Percentiles rank a stretch among this genome's conserved stretches.
Evolutionary conservation across 2,329 filamentous ascomycete species (phyloP).

Genomic region (Sordariomycetes sp.): DNA sequence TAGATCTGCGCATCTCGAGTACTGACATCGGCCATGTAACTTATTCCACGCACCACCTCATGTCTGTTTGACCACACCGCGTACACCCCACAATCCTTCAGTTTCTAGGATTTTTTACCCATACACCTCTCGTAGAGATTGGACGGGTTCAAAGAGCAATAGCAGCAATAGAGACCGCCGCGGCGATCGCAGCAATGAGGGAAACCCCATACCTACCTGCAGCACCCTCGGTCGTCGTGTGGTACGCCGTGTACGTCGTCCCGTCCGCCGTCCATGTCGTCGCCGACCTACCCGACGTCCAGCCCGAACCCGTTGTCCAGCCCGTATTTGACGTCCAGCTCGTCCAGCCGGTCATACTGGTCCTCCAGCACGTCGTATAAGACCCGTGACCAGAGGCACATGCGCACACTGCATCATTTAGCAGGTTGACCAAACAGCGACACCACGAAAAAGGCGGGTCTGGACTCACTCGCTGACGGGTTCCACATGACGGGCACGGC

Average conservation of each 20-base stretch:
- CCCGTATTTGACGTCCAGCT: too few species aligned
- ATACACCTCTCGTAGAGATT: not conserved
- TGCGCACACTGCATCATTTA: not conserved
- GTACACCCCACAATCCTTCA: not conserved
- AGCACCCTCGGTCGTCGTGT: not conserved
- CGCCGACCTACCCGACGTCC: too few species aligned
- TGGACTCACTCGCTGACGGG: not conserved
- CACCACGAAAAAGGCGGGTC: too few species aligned
- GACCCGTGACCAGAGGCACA: not conserved
- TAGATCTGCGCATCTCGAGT: not conserved
- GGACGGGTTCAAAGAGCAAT: not conserved
- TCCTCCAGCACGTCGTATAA: too few species aligned
- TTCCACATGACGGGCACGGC: not conserved
- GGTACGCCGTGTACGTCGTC: not conserved
- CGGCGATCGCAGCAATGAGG: not conserved
- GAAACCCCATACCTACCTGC: not conserved
- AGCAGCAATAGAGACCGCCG: not conserved
- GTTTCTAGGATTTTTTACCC: not conserved
- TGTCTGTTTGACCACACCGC: not conserved
- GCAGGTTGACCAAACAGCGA: not conserved
- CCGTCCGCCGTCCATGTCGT: not conserved
- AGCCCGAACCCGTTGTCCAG: too few species aligned
- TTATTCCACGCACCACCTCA: not conserved
- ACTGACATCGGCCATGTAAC: not conserved
- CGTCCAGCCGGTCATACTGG: too few species aligned